These are phyloP conservation scores for Collybia sordida DNA, from an alignment of 768 basidiomycete species.

Conservation along the genomic window DNA sequence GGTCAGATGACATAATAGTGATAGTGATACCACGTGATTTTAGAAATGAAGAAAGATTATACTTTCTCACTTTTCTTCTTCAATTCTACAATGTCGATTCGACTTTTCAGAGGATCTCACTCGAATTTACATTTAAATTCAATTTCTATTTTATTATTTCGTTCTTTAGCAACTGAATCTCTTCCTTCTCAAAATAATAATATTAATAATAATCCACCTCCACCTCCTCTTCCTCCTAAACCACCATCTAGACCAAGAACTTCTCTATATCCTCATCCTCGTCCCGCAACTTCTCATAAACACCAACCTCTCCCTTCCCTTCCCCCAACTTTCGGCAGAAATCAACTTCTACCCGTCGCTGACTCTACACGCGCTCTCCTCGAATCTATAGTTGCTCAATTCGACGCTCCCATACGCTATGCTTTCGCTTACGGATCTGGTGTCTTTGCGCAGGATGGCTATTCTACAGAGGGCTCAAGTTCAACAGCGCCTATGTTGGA, in stretches of 20 bases:
- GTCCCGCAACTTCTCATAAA: conserved; percentile 38
- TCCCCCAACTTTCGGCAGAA: conserved; percentile 73
- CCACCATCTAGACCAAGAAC: conserved; percentile 29
- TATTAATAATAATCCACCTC: no score
- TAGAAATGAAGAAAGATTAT: no score
- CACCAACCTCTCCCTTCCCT: conserved; percentile 48
- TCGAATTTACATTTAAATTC: no score
- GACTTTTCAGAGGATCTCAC: conserved; percentile 5
- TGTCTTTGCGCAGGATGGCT: conserved; percentile 91
- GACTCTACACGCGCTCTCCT: conserved; percentile 79
- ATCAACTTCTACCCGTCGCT: conserved; percentile 79
- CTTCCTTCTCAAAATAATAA: conserved; percentile 31
- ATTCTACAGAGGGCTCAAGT: conserved; percentile 25
- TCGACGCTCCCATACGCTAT: conserved; percentile 91
- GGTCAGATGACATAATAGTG: conserved; percentile 8
- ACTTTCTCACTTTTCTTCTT: no score
- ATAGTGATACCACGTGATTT: conserved; percentile 5
- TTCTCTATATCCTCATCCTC: conserved; percentile 45
- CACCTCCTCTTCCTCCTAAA: conserved; percentile 24
- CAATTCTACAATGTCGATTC: conserved; percentile 10
- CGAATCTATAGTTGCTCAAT: conserved; percentile 75
- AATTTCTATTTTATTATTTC: conserved; percentile 27
- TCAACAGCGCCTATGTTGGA: conserved; percentile 77
- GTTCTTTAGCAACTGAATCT: conserved; percentile 45
- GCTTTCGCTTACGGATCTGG: conserved; percentile 98